Base-by-base conservation (phyloP, 1,284 basidiomycete species). In the Ceratobasidium sp. region DNA sequence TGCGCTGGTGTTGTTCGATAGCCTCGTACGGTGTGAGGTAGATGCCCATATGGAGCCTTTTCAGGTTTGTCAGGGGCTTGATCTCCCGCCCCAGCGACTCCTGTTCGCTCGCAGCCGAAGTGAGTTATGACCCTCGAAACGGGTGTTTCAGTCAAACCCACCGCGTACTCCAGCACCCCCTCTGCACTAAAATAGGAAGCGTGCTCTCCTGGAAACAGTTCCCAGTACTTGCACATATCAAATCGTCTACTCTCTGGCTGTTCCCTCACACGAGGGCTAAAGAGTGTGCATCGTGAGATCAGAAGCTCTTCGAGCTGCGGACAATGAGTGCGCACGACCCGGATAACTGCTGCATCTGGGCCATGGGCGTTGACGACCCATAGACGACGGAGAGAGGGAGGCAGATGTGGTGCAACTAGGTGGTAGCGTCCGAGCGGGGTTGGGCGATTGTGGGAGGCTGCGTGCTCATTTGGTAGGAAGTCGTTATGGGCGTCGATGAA, bases 361-460 rank as follows among this genome's bases (percentile, higher is more conserved):
- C 67, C 67, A 44, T 71, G 67, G 2, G 56, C 67, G 21, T 71
- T 58, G n/a, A 48, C 56, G 11, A 71, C n/a, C 56, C 56, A 58
- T 11, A 71, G 21, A n/a, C 56, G 51, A 23, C 44, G 54, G 6
- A 66, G 36, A 9, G 63, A 66, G 6, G 18, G 16, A 11, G 63
- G 63, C 11, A 66, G 49, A 30, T n/a, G 58, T 38, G 67, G 11
- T 9, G 25, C 48, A 6, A 66, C 11, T 16, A 25, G 25, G 16
- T 42, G 48, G 9, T 66, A 66, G 16, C 46, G 46, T 11, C 61
- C 61, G 25, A 36, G 46, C 5, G 30, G 11, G 25, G 36, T n/a
- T 28, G 51, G 21, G 9, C 36, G 38, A 21, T 40, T 18, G 25
- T 54, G 38, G 12, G 63, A 28, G 14, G 16, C 3, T 40, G 25